Conservation (phyloP, 768 basidiomycete species). For the Artomyces pyxidatus region DNA sequence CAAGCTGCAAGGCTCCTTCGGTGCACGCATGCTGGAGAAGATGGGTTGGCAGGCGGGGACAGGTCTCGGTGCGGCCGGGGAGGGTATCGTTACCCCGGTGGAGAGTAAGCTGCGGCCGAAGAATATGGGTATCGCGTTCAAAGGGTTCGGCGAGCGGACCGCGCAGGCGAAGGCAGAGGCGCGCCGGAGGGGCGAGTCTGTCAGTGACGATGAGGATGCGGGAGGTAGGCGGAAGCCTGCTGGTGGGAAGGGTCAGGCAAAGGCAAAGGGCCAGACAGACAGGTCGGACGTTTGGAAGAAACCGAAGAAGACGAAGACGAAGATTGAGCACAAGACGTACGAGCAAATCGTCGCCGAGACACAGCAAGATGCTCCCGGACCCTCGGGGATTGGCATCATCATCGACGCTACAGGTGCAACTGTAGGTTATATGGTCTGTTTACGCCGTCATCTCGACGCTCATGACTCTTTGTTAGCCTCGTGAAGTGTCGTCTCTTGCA, state of each 20-base stretch:
- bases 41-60: constrained; percentile 90
- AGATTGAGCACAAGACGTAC: constrained; percentile 91
- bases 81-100: constrained; percentile 83
- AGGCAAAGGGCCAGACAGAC: constrained; percentile 41
- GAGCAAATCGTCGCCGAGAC: constrained; percentile 92
- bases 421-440: constrained; percentile 37
- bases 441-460: constrained; percentile 6
- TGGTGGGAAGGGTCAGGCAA: constrained; percentile 45
- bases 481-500: constrained; percentile 80
- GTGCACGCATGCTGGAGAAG: constrained; percentile 85
- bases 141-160: constrained; percentile 84
- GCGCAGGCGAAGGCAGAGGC: constrained; percentile 80
- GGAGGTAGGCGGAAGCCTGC: constrained; percentile 35
- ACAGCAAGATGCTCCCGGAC: constrained; percentile 42
- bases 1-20: constrained; percentile 69
- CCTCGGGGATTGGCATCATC: constrained; percentile 69
- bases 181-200: constrained; percentile 57
- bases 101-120: constrained; percentile 80
- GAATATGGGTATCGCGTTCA: constrained; percentile 81
- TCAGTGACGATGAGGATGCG: constrained; percentile 68
- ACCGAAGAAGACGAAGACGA: constrained; percentile 76
- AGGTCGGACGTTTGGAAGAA: constrained; percentile 80
- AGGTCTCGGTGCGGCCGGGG: constrained; percentile 66
- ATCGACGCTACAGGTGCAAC: constrained; percentile 93
- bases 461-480: constrained; percentile 41